Evolutionary conservation across 768 basidiomycete genomes (phyloP).

Genomic region (Xerocomus potaroensis): DNA sequence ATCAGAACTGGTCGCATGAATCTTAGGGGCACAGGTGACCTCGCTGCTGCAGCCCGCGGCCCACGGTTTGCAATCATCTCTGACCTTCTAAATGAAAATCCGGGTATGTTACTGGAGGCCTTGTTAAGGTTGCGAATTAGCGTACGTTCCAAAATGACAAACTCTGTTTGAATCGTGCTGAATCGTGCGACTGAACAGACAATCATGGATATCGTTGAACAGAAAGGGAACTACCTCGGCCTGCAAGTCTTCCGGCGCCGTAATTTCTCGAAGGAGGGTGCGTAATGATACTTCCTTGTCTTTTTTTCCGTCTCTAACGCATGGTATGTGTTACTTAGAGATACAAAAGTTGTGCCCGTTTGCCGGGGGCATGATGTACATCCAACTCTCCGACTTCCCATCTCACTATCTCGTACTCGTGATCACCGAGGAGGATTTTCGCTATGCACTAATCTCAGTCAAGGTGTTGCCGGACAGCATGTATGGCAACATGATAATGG

Average conservation of each 20-base stretch:
- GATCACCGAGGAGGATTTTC: constrained; percentile 71
- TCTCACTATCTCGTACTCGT: constrained; percentile 83
- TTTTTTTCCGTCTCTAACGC: not conserved
- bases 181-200: constrained; percentile 63
- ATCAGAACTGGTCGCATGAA: constrained; percentile 73
- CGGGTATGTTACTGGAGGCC: constrained; percentile 51
- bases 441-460: constrained; percentile 77
- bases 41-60: constrained; percentile 68
- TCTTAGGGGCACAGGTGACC: constrained; percentile 76
- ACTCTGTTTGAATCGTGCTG: no score
- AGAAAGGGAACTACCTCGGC: constrained; percentile 85
- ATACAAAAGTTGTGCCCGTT: constrained; percentile 63
- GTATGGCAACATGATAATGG: constrained; percentile 61
- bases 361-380: constrained; percentile 62
- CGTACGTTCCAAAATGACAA: constrained; percentile 39
- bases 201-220: constrained; percentile 75
- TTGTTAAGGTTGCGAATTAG: constrained; percentile 57
- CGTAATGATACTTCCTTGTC: constrained; percentile 5
- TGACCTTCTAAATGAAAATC: constrained; percentile 67
- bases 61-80: constrained; percentile 58
- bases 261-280: constrained; percentile 66
- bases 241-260: constrained; percentile 66
- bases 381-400: constrained; percentile 73
- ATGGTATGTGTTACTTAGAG: constrained; percentile 41
- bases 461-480: constrained; percentile 49